phyloP scores from a whole-genome alignment of 1,284 basidiomycete species.

The Cronartium ribicola region DNA sequence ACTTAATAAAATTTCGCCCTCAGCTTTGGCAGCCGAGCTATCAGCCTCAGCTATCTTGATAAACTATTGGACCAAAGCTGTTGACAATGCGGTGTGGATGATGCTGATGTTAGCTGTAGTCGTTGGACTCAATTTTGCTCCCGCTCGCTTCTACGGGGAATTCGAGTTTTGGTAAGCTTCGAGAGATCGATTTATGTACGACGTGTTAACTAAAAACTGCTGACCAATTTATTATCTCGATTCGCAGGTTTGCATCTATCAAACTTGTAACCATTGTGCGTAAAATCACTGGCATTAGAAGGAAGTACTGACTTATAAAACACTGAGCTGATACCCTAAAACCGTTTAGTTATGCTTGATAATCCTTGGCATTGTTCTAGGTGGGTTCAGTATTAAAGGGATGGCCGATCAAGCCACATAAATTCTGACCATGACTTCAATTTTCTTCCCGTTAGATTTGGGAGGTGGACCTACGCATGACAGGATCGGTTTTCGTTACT shows the following conservation, averaged over 20 bases:
- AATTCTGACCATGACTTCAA: background rate
- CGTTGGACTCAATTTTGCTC: constrained; percentile 66
- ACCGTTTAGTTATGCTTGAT: constrained; percentile 17
- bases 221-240: background rate
- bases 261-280: constrained; percentile 38
- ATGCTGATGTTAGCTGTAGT: constrained; percentile 68
- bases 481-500: constrained; percentile 55
- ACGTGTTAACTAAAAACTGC: background rate
- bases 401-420: background rate
- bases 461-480: constrained; percentile 53
- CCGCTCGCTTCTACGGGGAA: constrained; percentile 14
- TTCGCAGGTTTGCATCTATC: constrained; percentile 34
- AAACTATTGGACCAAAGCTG: constrained; percentile 62
- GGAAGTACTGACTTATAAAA: background rate
- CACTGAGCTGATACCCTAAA: background rate
- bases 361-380: constrained; percentile 30
- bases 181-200: too few relatives aligned
- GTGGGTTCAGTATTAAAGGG: background rate
- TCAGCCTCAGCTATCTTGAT: constrained; percentile 73
- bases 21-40: constrained; percentile 68
- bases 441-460: constrained; percentile 59
- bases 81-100: constrained; percentile 71
- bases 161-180: constrained; percentile 40
- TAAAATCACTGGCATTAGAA: background rate
- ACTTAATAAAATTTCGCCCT: background rate